Evolutionary conservation across 805 yeast species (phyloP), one percentile per base, ranked within the genome.

Genomic region (Babjeviella inositovora): DNA sequence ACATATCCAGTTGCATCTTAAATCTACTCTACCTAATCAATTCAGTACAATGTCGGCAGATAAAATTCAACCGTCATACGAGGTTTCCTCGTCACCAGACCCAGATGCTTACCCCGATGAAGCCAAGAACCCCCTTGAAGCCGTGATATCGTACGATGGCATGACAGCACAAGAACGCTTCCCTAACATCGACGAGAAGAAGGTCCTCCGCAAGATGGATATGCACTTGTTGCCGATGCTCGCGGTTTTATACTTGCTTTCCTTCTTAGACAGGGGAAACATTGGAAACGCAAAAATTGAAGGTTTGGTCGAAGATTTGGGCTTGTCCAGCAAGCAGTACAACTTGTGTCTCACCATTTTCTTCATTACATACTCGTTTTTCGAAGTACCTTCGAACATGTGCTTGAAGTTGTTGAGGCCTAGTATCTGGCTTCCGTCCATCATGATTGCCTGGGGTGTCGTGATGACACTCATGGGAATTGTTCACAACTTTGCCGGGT

Each of bases 201-300:
- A 30, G 19, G 17, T 32, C 11, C 27, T 39, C 14, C 39, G 62
- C 25, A 62, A 55, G 28, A 41, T 55, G 10, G 70, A 62, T 30
- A 14, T 44, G 11, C 34, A 61, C 22, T 38, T 62, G 21, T 41
- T 62, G 26, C 63, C 67, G 5, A 51, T 56, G 50, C 34, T 62
- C 21, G 54, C 62, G 14, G 38, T 50, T 15, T 47, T 64, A 16
- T 63, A 62, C 30, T 50, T 64, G 30, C 41, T 63, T 25, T 57
- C 63, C 23, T 64, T 54, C 32, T 43, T 64, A 23, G 71, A 64
- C 37, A 36, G 71, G 24, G 57, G 60, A 30, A 64, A 62, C 32
- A 58, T 65, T 31, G 71, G 70, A 8, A 55, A 61, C 34, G 70
- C 70, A 2, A 47, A 64, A 27, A 46, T 61, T 18, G 70, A 64